Conservation (phyloP, 257 asterid genomes). For the Capsicum rhomboideum region DNA sequence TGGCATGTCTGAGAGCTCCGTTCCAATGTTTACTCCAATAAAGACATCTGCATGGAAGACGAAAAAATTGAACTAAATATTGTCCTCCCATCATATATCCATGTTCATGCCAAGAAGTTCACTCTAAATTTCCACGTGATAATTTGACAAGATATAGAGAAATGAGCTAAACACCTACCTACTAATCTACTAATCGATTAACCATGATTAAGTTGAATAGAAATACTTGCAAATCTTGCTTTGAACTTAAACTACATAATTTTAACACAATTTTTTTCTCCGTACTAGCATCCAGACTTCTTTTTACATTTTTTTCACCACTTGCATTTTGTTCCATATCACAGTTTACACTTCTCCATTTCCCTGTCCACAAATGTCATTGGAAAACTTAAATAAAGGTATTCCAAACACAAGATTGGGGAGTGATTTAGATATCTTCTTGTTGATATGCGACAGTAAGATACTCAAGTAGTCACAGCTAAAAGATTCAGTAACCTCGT, state of each 20-base stretch:
- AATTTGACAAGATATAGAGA: background rate
- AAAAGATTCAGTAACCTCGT: no score
- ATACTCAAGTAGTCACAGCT: background rate
- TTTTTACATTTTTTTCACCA: background rate
- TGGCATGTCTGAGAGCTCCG: conserved; percentile 74
- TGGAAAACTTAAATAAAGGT: background rate
- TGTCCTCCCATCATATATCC: background rate
- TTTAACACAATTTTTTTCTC: no score
- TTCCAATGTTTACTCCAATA: conserved; percentile 75
- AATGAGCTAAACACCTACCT: background rate
- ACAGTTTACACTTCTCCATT: background rate
- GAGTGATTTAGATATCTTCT: background rate
- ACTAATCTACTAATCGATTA: background rate
- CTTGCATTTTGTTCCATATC: background rate
- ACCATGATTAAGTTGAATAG: background rate
- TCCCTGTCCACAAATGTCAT: background rate
- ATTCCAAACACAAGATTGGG: background rate
- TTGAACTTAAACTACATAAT: background rate
- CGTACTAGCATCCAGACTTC: background rate
- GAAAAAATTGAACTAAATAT: background rate
- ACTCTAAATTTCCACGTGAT: no score
- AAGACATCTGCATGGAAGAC: conserved; percentile 38
- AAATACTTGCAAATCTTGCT: background rate
- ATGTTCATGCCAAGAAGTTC: background rate
- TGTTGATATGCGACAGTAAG: background rate